Base-by-base conservation (phyloP, 164 flowering plant species). In the Kalanchoe fedtschenkoi region DNA sequence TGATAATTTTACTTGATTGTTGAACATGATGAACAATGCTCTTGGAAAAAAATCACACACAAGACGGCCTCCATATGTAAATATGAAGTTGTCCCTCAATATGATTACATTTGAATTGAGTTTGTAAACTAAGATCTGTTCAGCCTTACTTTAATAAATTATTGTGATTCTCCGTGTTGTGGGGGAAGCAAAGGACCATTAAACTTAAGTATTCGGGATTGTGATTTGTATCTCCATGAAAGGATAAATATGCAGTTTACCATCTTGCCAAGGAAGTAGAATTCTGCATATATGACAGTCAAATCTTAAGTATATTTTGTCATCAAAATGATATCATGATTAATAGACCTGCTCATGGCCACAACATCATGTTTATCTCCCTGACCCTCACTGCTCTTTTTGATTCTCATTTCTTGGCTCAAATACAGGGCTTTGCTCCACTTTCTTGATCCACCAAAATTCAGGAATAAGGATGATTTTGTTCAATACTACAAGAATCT, bases 391-490 rank as follows among this genome's bases (percentile, higher is more conserved):
- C 59, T n/a, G 6, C 42, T 8, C 19, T 41, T 30, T 42, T 16
- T 46, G 41, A 46, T 35, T 58, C 34, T 33, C 17, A 14, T 70
- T 16, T 6, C 8, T 51, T 54, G 15, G 34, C 65, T 41, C 15
- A n/a, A n/a, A n/a, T 24, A n/a, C 71, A 95, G 97, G 99, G 97
- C 99, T 62, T 72, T 95, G 66, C 93, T 95, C 65, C 99, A 95
- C 80, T 95, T 95, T 64, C 96, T 95, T 63, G 99, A 95, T 71
- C 75, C 83, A 62, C 83, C 75, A 19, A 91, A 95, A 77, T 95
- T 95, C 73, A 84, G 72, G 75, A 95, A 72, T 65, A 95, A 83
- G 73, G 99, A 95, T 69, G 93, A 80, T 44, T 95, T 95, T 79
- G 87, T 89, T 57, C 89, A 86, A 63, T 89, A 80, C 60, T 95